Base-by-base conservation (phyloP, 805 yeast genomes). In the Metschnikowia kofuensis region DNA sequence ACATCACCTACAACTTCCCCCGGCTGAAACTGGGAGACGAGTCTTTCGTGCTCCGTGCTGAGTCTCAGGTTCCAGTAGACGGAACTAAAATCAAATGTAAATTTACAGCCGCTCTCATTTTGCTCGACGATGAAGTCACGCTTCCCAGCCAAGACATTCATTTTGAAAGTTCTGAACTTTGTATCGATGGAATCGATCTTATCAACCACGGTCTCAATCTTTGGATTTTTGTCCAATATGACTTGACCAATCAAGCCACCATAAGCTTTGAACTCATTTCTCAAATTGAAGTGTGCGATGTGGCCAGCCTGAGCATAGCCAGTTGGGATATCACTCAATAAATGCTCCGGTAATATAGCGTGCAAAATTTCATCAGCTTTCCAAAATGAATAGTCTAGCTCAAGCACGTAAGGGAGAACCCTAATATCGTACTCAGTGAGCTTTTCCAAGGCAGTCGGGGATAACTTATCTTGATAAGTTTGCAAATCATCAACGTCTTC, bases 61-160 rank as follows among this genome's bases (percentile, higher is more conserved):
- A 94, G 74, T 57, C 99, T 79, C 13, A 97, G 89, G 65, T 94
- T 94, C 99, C 99, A 94, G 68, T 95, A 94, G 6, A 95, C 99
- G 62, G 89, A 87, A 50, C 88, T 80, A 65, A 95, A 94, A 62
- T 94, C 96, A 66, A 94, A 92, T 41, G 73, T 79, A 69, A 94
- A 94, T 10, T 72, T 67, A 71, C 99, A 92, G 34, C 88, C 88
- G 50, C 91, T 81, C 65, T 94, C 99, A 53, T 77, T 80, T 66
- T 92, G 97, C 54, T 87, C 87, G 13, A 92, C 99, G 35, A 80
- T 63, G 53, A 87, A 80, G 55, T 87, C 80, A 35, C 79, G 76
- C 48, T 80, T 83, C 7, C 99, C 98, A 0, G 98, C 99, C 45
- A 94, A 74, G 0, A 95, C 84, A 53, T 91, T 89, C 98, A 94